Conservation (phyloP, 2,329 filamentous ascomycete genomes). For the Diaporthe eres region DNA sequence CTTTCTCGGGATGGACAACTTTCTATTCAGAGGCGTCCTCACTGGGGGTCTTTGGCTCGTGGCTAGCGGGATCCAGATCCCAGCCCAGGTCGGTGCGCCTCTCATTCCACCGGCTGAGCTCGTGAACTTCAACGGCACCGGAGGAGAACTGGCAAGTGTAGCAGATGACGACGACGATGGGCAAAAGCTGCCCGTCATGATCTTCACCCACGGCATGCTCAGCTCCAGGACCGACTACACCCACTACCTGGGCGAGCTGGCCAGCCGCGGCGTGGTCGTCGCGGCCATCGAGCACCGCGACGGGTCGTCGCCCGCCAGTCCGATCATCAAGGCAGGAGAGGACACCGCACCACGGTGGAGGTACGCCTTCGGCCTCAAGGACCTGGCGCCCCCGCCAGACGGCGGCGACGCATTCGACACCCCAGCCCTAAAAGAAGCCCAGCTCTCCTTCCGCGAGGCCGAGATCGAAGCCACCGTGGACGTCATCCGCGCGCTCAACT, state of each 20-base stretch:
- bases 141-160: background rate
- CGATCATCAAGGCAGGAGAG: conserved; percentile 52
- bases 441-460: conserved; percentile 65
- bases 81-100: conserved; percentile 36
- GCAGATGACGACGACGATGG: conserved; percentile 35
- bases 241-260: conserved; percentile 64
- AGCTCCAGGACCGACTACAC: conserved; percentile 66
- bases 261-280: conserved; percentile 63
- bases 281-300: conserved; percentile 67
- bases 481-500: conserved; percentile 58
- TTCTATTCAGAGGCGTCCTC: conserved; percentile 29
- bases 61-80: conserved; percentile 34
- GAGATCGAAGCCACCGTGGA: conserved; percentile 63
- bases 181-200: conserved; percentile 57
- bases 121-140: background rate
- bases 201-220: conserved; percentile 68
- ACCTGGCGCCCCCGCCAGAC: conserved; percentile 52
- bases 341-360: conserved; percentile 42
- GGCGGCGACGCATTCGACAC: conserved; percentile 46
- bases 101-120: conserved; percentile 21
- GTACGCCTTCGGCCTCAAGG: conserved; percentile 30
- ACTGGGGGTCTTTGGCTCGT: conserved; percentile 35
- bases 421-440: conserved; percentile 57
- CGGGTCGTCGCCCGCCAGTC: conserved; percentile 62
- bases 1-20: conserved; percentile 36